Conservation (phyloP, 2,329 filamentous ascomycete species). For the Botrytis fragariae region DNA sequence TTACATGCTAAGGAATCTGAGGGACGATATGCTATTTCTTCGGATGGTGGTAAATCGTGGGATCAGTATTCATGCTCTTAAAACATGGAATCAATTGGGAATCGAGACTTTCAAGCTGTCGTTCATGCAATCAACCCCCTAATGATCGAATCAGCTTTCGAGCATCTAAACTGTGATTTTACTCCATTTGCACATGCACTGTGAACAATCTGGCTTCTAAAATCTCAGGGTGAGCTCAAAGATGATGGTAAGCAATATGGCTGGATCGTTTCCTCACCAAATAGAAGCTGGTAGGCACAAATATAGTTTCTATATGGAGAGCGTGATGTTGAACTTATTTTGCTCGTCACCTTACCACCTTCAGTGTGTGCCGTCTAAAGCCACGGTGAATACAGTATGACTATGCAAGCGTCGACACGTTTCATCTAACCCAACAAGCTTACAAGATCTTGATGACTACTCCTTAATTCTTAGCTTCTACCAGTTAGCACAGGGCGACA, state of each 20-base stretch:
- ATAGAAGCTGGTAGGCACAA: background rate
- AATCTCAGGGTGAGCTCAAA: accelerated
- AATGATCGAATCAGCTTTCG: background rate
- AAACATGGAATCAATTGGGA: background rate
- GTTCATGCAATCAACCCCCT: background rate
- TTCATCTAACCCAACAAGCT: background rate
- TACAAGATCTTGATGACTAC: background rate
- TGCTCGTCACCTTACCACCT: background rate
- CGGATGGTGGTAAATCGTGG: background rate
- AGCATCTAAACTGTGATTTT: accelerated
- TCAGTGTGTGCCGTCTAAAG: background rate
- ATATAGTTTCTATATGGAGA: too few relatives aligned
- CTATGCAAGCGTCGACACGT: accelerated
- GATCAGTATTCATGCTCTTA: too few relatives aligned
- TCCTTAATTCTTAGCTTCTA: background rate
- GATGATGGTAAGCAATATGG: background rate
- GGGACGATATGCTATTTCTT: background rate
- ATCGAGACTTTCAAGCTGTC: background rate
- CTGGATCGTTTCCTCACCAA: background rate
- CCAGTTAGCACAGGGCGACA: background rate
- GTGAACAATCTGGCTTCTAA: background rate
- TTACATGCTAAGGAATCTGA: background rate
- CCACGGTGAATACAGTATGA: accelerated
- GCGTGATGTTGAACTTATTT: accelerated
- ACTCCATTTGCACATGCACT: background rate